Evolutionary conservation across 768 basidiomycete genomes (phyloP).

Genomic region (Boletus tomentosulus): DNA sequence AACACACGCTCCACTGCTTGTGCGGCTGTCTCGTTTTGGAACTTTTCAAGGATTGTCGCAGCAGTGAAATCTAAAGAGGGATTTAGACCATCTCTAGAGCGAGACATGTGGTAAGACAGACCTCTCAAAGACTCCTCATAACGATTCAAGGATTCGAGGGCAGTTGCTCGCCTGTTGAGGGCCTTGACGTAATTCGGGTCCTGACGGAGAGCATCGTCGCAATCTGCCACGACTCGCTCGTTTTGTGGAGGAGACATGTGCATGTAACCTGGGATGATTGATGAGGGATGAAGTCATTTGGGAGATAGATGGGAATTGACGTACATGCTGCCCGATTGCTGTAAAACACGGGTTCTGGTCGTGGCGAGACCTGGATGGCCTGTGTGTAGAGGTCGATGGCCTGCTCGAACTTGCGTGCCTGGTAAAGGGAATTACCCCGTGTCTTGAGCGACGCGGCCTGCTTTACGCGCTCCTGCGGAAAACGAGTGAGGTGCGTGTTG

Average conservation of each 20-base stretch:
- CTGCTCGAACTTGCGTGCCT: conserved; percentile 50
- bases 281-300: neutral
- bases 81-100: neutral
- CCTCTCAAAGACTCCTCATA: conserved; percentile 79
- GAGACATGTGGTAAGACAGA: conserved; percentile 30
- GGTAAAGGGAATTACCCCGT: conserved; percentile 70
- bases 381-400: conserved; percentile 68
- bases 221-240: conserved; percentile 82
- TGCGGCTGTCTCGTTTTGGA: conserved; percentile 76
- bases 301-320: conserved; percentile 20
- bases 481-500: conserved; percentile 8
- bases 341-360: conserved; percentile 89
- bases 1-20: conserved; percentile 88
- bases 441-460: conserved; percentile 63
- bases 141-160: conserved; percentile 71
- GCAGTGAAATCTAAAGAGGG: conserved; percentile 79
- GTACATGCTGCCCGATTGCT: conserved; percentile 95
- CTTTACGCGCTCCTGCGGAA: conserved; percentile 56
- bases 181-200: conserved; percentile 87
- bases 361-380: conserved; percentile 70
- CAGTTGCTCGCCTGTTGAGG: conserved; percentile 83
- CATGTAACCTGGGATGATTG: conserved; percentile 63
- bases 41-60: conserved; percentile 91
- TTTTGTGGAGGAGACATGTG: conserved; percentile 84
- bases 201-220: conserved; percentile 80